phyloP scores from a whole-genome alignment of 2,329 filamentous ascomycete genomes.

The Pseudogymnoascus verrucosus region DNA sequence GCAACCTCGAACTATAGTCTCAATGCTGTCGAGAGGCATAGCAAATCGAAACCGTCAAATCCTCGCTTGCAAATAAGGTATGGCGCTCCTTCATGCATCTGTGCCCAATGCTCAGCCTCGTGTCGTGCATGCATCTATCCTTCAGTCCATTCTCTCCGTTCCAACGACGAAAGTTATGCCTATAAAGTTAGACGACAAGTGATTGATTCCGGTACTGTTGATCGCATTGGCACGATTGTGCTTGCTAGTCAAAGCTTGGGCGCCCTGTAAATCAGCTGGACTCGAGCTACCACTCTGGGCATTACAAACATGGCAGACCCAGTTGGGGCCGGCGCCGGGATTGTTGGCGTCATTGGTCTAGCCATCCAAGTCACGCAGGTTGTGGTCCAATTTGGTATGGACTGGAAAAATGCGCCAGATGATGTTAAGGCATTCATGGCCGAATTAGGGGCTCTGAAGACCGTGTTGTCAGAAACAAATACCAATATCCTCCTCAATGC shows the following conservation, averaged over 20 bases:
- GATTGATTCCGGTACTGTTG: not conserved
- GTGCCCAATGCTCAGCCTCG: not conserved
- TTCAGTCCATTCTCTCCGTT: not conserved
- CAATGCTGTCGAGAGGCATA: not conserved
- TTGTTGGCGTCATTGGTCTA: slow-evolving; percentile 16
- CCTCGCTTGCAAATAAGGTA: not conserved
- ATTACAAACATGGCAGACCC: slow-evolving; percentile 15
- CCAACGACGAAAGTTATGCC: not conserved
- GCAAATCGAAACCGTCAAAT: not conserved
- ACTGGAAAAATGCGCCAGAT: slow-evolving; percentile 18
- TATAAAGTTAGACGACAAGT: not conserved
- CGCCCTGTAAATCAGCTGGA: not conserved
- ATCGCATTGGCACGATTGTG: not conserved
- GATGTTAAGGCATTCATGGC: slow-evolving; percentile 17
- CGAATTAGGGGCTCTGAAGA: slow-evolving; percentile 16
- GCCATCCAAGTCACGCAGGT: slow-evolving; percentile 17
- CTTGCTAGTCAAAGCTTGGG: not conserved
- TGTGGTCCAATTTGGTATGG: slow-evolving; percentile 16
- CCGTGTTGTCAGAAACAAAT: slow-evolving; percentile 15
- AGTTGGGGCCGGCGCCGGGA: slow-evolving; percentile 15
- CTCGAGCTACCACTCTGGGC: not conserved
- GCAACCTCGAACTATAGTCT: not conserved
- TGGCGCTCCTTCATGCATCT: not conserved
- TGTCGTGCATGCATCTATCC: not conserved
- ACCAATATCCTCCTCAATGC: slow-evolving; percentile 15